Evolutionary conservation across 805 yeast genomes (phyloP).

Genomic region (Cyberlindnera amylophila): DNA sequence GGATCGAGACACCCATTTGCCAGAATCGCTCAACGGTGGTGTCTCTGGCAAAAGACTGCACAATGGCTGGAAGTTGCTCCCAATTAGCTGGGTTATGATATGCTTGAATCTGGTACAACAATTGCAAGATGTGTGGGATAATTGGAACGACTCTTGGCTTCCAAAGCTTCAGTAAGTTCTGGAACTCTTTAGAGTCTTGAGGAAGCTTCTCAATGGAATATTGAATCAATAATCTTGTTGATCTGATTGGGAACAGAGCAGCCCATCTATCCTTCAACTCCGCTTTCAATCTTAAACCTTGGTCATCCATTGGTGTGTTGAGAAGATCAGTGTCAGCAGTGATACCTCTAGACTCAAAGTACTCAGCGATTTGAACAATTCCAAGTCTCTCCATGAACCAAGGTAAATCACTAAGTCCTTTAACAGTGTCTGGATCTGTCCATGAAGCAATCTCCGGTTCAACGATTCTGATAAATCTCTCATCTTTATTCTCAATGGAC

Average conservation of each 20-base stretch:
- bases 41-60: conserved; percentile 85
- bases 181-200: conserved; percentile 73
- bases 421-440: conserved; percentile 88
- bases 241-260: conserved; percentile 89
- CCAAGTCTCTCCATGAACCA: conserved; percentile 99
- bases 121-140: conserved; percentile 82
- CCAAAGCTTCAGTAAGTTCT: conserved; percentile 71
- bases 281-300: conserved; percentile 70
- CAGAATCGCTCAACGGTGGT: conserved; percentile 92
- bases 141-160: conserved; percentile 90
- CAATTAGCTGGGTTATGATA: conserved; percentile 93
- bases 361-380: conserved; percentile 87
- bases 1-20: conserved; percentile 97
- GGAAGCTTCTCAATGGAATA: conserved; percentile 89
- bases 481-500: conserved; percentile 66
- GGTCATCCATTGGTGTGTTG: conserved; percentile 83
- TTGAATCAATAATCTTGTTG: conserved; percentile 91
- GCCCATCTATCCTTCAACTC: conserved; percentile 90
- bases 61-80: conserved; percentile 82
- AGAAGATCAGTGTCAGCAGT: conserved; percentile 71
- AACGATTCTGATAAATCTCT: conserved; percentile 78
- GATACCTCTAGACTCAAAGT: conserved; percentile 80
- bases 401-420: conserved; percentile 82
- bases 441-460: conserved; percentile 92
- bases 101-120: conserved; percentile 86